Base-by-base conservation (phyloP, 2,329 filamentous ascomycete species). In the Aspergillus ruber region DNA sequence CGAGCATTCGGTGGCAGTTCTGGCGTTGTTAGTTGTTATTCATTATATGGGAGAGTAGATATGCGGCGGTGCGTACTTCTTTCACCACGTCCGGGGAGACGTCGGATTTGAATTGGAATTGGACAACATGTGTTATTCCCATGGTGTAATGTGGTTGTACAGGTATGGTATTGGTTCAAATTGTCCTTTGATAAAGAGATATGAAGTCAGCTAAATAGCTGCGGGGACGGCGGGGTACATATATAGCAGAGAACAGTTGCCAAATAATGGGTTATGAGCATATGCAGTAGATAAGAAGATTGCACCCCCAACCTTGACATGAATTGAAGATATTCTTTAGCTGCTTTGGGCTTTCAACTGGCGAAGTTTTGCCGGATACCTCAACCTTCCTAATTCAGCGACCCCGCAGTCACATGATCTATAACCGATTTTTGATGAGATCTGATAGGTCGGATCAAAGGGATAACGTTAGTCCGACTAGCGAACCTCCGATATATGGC, bases 51-150 rank as follows among this genome's bases (percentile, higher is more conserved):
- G 4, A 10, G 32, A 39, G 8, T 38, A 10, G 36, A 18, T 12
- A 12, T 39, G 2, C 9, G 25, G 25, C 17, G 17, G 36, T 9
- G 36, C 74, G 41, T 67, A 85, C 84, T 56, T 79, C 74, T 55
- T 79, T 70, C 6, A 85, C 69, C 27, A 77, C 70, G 13, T 75
- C 74, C 1, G 71, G 55, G 1, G 71, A 69, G 1, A 73, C 63
- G 0, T 70, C 68, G 0, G 78, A 63, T 59, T 83, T 83, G 71
- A 85, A 85, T 51, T 81, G 74, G 57, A 87, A 84, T 21, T 86
- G 70, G 3, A 88, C 83, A 44, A 87, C 76, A 61, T 88, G 85
- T n/a, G 80, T 71, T 55, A 87, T 74, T 0, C 80, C 61, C 83
- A 86, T 86, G 2, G n/a, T 50, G 50, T 3, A 21, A 2, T 23